Percentiles rank a stretch among this genome's conserved stretches.
phyloP scores from a whole-genome alignment of 2,329 filamentous ascomycete species.

The Aspergillus aculeatus region DNA sequence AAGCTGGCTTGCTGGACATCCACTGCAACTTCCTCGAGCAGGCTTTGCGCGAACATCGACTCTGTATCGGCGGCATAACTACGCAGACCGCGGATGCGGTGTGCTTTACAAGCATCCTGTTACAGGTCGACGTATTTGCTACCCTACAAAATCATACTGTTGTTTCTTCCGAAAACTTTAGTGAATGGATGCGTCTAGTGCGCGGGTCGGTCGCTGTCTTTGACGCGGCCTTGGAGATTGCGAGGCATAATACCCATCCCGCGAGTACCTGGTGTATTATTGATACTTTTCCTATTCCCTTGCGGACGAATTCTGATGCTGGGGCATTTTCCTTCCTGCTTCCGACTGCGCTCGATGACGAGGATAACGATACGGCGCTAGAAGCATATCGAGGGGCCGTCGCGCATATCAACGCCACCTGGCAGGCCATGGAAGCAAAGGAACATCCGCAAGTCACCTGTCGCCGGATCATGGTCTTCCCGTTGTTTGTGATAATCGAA shows the following conservation, averaged over 20 bases:
- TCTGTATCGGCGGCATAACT: neutral
- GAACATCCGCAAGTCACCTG: constrained; percentile 7
- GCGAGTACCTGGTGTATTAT: neutral
- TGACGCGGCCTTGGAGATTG: neutral
- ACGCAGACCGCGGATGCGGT: neutral
- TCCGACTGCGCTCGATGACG: neutral
- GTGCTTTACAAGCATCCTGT: neutral
- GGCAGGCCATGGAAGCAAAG: constrained; percentile 8
- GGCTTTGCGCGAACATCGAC: neutral
- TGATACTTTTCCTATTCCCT: neutral
- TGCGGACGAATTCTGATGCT: neutral
- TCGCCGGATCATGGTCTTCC: constrained; percentile 6
- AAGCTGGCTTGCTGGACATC: neutral
- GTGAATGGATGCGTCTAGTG: neutral
- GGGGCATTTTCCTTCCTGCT: neutral
- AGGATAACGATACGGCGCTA: neutral
- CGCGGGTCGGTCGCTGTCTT: neutral
- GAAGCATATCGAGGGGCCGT: neutral
- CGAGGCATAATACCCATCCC: neutral
- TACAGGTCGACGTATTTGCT: neutral
- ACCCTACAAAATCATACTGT: neutral
- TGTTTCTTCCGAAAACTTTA: neutral
- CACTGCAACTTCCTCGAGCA: neutral
- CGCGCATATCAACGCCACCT: constrained; percentile 5
- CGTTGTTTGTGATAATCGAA: constrained; percentile 1